Base-by-base conservation (phyloP, 2,329 filamentous ascomycete genomes). In the Diaporthe velutina region DNA sequence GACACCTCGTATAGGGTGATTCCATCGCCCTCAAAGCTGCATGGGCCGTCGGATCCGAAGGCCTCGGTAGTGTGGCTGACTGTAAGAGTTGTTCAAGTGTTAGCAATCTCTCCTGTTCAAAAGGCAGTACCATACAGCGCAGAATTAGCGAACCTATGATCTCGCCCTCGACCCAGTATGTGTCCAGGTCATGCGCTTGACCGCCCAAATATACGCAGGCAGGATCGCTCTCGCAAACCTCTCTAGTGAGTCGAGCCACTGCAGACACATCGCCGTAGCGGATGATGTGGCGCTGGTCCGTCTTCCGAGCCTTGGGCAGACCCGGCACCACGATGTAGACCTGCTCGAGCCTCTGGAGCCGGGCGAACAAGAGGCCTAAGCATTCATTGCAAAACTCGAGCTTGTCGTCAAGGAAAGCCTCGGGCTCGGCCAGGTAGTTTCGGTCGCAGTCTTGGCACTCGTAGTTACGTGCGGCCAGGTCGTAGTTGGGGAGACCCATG, bases 1-100 rank as follows among this genome's bases (percentile, higher is more conserved):
- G 22, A 22, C 10, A 60, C 57, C 57, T 60, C 57, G 57, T 60
- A 25, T n/a, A 60, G 4, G 22, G 35, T 60, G 33, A 60, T 60
- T 17, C 57, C 57, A 35, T 60, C 6, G 10, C 57, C 57, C 4
- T 60, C 22, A 22, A 60, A 60, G 57, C 33, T 40, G 15, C 1
- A 0, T 0, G 57, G 57, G 2, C 33, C 35, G 22, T 1, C 3
- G 12, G 33, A 0, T 12, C 35, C 57, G 13, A 60, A 60, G 12
- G 3, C 22, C 35, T 60, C 57, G 12, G 5, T 19, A 2, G 0
- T 40, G 0, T 2, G 12, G n/a, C 9, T 25, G n/a, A 1, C 57
- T 60, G 33, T 5, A 2, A 9, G 55, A 22, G n/a, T 8, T 2
- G 22, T 38, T 8, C 5, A 13, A 9, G 22, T n/a, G 33, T 58